These are phyloP conservation scores for Globisporangium okanoganense DNA, from an alignment of 352 stramenopile species.

Conservation along the genomic window DNA sequence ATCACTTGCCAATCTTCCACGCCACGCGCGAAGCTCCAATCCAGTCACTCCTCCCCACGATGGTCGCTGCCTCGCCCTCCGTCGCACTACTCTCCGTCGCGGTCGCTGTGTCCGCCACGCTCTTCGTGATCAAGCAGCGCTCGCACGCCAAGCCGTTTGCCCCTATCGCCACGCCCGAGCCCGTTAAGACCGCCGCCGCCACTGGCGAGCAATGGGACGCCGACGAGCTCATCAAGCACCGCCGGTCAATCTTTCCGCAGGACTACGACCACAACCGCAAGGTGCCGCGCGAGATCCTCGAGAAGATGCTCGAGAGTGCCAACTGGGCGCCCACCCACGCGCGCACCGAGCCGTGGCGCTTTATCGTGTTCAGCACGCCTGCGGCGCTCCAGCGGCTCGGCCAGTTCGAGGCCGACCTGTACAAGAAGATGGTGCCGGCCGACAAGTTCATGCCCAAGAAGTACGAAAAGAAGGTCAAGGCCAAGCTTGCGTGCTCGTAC, in stretches of 20 bases:
- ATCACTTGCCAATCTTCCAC: conserved; percentile 6
- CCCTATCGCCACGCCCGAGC: conserved; percentile 12
- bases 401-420: conserved; percentile 58
- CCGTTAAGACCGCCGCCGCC: conserved; percentile 18
- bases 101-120: conserved; percentile 27
- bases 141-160: conserved; percentile 13
- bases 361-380: conserved; percentile 57
- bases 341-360: conserved; percentile 80
- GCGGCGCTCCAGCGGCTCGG: conserved; percentile 53
- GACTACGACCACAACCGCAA: conserved; percentile 53
- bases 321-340: conserved; percentile 83
- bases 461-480: conserved; percentile 75
- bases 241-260: conserved; percentile 69
- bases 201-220: conserved; percentile 49
- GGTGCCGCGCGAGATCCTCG: conserved; percentile 52
- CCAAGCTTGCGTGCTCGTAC: conserved; percentile 64
- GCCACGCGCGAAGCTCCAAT: not conserved
- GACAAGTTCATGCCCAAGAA: conserved; percentile 76
- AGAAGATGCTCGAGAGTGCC: conserved; percentile 70
- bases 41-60: conserved; percentile 10
- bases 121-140: conserved; percentile 38
- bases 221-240: conserved; percentile 71
- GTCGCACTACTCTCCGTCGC: conserved; percentile 26
- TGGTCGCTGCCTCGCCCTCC: conserved; percentile 17
- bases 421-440: conserved; percentile 58